phyloP scores from a whole-genome alignment of 2,329 filamentous ascomycete genomes.

The Emericellopsis atlantica region DNA sequence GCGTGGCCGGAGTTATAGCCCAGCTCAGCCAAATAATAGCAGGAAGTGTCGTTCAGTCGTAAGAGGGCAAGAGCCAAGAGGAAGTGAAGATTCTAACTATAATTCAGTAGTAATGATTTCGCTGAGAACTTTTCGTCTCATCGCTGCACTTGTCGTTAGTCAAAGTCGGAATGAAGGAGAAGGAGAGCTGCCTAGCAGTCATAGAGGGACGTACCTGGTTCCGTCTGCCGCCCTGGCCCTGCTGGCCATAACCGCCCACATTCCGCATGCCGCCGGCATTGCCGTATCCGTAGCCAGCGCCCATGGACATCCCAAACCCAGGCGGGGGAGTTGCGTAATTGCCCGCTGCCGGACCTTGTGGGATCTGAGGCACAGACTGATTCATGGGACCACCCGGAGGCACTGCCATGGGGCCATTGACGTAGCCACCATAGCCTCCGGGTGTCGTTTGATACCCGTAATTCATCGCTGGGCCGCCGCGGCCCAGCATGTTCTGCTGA shows the following conservation, averaged over 20 bases:
- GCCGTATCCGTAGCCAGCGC: conserved; percentile 27
- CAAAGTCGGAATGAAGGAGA: too few relatives aligned
- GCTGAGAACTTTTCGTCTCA: not conserved
- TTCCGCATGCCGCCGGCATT: conserved; percentile 32
- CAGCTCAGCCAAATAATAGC: not conserved
- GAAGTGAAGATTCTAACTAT: too few relatives aligned
- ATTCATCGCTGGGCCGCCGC: conserved; percentile 38
- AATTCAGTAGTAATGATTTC: not conserved
- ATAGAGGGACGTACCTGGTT: conserved; percentile 36
- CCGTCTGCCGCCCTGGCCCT: conserved; percentile 37
- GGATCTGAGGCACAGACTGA: conserved; percentile 24
- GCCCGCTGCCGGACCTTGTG: conserved; percentile 26
- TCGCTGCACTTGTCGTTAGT: too few relatives aligned
- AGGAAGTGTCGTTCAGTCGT: conserved; percentile 1
- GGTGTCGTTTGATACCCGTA: conserved; percentile 46
- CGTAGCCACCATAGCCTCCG: conserved; percentile 40
- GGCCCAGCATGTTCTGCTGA: conserved; percentile 44
- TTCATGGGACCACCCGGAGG: conserved; percentile 39
- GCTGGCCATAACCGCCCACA: conserved; percentile 33
- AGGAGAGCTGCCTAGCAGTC: too few relatives aligned
- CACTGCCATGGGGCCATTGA: conserved; percentile 18
- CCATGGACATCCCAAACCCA: conserved; percentile 35
- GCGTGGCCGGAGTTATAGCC: not conserved
- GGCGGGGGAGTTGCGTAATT: conserved; percentile 29
- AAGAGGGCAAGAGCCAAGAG: not conserved